Evolutionary conservation across 1,284 basidiomycete genomes (phyloP).

Genomic region (Laetiporus sulphureus): DNA sequence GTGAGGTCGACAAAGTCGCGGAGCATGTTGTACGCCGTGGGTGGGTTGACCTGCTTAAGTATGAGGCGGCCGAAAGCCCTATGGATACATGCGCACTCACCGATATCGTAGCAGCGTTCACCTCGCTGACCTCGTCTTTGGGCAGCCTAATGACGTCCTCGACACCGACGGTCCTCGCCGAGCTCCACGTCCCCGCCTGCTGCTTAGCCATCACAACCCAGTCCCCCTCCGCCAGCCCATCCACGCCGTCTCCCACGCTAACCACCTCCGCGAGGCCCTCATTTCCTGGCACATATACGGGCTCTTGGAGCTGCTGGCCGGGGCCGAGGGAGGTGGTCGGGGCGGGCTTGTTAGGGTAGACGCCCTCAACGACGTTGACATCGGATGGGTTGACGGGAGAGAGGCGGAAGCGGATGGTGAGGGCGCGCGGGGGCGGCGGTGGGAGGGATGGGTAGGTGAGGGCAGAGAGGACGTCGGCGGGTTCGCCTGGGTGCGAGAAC

Average conservation of each 20-base stretch:
- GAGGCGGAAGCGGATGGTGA: conserved; percentile 67
- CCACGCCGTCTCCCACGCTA: conserved; percentile 49
- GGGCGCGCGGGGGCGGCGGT: conserved; percentile 43
- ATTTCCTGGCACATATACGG: conserved; percentile 67
- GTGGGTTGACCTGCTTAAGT: conserved; percentile 64
- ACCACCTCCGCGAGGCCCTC: conserved; percentile 72
- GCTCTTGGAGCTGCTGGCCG: conserved; percentile 24
- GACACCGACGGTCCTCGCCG: conserved; percentile 45
- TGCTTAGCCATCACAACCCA: conserved; percentile 68
- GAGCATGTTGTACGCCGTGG: conserved; percentile 80
- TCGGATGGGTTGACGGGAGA: conserved; percentile 80
- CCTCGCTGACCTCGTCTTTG: conserved; percentile 42
- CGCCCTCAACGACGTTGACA: conserved; percentile 76
- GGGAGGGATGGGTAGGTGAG: conserved; percentile 47
- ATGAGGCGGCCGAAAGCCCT: background rate
- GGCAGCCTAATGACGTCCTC: conserved; percentile 61
- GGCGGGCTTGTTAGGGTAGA: conserved; percentile 65
- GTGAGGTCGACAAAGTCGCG: conserved; percentile 58
- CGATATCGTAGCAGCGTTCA: conserved; percentile 68
- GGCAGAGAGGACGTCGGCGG: conserved; percentile 48
- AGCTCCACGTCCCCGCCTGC: conserved; percentile 77
- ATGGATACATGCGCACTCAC: conserved; percentile 29
- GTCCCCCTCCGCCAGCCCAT: conserved; percentile 49
- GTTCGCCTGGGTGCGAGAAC: conserved; percentile 55
- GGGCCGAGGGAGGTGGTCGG: conserved; percentile 29